A percentile compares a stretch with the other conserved stretches of the same genome.
Conservation (phyloP, 164 flowering plant species). For the Vitis rotundifolia region DNA sequence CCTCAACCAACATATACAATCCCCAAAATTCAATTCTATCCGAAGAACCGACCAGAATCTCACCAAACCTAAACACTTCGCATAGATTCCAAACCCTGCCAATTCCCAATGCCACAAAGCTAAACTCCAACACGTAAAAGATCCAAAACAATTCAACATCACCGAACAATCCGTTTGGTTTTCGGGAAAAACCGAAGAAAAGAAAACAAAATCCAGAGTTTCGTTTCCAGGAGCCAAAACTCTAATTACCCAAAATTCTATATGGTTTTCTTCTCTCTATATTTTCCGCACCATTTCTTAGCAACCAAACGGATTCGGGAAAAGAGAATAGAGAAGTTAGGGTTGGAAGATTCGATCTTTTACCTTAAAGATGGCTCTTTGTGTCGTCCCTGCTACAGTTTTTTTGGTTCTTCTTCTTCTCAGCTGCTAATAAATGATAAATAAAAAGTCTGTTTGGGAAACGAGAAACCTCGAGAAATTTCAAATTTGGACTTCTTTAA, state of each 20-base stretch:
- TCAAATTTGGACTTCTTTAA: background rate
- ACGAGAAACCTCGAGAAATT: background rate
- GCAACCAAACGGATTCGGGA: background rate
- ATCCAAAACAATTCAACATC: background rate
- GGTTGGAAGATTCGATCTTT: slow-evolving; percentile 9
- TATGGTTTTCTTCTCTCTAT: no score
- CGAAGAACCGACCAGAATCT: background rate
- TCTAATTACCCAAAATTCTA: no score
- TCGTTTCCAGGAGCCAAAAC: no score
- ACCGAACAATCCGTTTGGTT: background rate
- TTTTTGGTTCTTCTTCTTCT: background rate
- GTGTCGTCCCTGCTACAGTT: no score
- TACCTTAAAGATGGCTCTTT: slow-evolving; percentile 5
- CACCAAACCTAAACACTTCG: background rate
- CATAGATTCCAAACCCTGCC: background rate
- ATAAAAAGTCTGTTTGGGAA: background rate
- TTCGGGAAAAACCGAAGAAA: background rate
- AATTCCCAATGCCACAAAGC: background rate
- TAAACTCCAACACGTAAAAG: background rate
- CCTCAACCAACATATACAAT: background rate
- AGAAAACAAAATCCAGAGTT: no score
- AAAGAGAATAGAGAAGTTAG: background rate
- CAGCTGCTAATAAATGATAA: background rate
- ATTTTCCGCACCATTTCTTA: background rate
- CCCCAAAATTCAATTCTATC: background rate